These are phyloP conservation scores for Adansonia rubrostipa DNA, from an alignment of 441 rosid species.

Conservation along the genomic window DNA sequence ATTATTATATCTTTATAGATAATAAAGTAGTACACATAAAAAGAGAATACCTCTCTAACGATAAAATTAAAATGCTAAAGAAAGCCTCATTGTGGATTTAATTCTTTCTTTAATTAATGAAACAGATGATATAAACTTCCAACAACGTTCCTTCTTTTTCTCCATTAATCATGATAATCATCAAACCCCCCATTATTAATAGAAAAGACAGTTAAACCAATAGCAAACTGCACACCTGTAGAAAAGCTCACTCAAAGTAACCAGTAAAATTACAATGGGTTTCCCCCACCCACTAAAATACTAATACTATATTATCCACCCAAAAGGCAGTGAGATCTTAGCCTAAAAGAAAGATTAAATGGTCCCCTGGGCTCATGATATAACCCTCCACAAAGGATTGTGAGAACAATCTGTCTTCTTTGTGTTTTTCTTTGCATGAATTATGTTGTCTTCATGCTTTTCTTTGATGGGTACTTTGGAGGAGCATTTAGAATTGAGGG, in stretches of 20 bases:
- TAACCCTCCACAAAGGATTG: slow-evolving; percentile 23
- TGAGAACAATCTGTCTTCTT: slow-evolving; percentile 33
- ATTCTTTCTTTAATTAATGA: not conserved
- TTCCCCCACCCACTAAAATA: slow-evolving; percentile 20
- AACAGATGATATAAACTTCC: slow-evolving; percentile 8
- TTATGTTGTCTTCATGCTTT: slow-evolving; percentile 43
- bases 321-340: slow-evolving; percentile 5
- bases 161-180: slow-evolving; percentile 32
- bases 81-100: not conserved
- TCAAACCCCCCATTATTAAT: slow-evolving; percentile 23
- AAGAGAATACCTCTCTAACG: too few relatives aligned
- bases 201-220: slow-evolving; percentile 36
- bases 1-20: too few relatives aligned
- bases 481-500: slow-evolving; percentile 23
- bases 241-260: slow-evolving; percentile 16
- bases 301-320: slow-evolving; percentile 6
- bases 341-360: slow-evolving; percentile 3
- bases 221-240: slow-evolving; percentile 26
- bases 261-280: not conserved
- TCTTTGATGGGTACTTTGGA: slow-evolving; percentile 29
- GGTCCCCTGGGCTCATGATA: slow-evolving; percentile 28
- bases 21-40: too few relatives aligned
- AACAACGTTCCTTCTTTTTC: slow-evolving; percentile 13
- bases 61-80: not conserved
- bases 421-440: slow-evolving; percentile 44